phyloP scores from a whole-genome alignment of 192 early-diverging fungal species.

The Irineochytrium annulatum region DNA sequence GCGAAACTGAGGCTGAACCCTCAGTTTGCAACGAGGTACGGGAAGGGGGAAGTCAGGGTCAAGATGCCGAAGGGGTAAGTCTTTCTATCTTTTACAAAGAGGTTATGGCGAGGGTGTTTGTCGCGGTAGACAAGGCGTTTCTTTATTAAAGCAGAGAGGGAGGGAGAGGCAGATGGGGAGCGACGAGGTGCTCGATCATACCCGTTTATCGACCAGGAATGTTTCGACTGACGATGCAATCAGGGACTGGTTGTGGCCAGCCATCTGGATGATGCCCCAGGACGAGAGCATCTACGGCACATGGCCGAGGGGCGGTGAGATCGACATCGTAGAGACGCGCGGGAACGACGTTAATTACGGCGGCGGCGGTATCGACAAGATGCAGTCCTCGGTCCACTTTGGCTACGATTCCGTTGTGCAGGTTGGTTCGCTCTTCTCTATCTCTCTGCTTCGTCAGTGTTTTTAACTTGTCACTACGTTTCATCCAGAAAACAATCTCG shows the following conservation, averaged over 20 bases:
- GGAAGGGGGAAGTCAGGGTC: conserved; percentile 53
- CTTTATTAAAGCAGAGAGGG: not conserved
- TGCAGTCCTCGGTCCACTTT: conserved; percentile 59
- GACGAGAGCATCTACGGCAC: conserved; percentile 49
- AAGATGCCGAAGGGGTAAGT: conserved; percentile 35
- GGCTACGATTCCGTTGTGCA: conserved; percentile 39
- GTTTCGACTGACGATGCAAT: too few species aligned
- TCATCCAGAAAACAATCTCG: conserved; percentile 38
- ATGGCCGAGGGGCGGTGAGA: conserved; percentile 61
- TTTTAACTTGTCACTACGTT: too few species aligned
- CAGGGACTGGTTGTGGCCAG: conserved; percentile 43
- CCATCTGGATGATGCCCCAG: conserved; percentile 63
- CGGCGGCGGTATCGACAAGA: conserved; percentile 19
- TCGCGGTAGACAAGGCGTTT: not conserved
- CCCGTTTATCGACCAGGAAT: too few species aligned
- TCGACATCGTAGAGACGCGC: conserved; percentile 53
- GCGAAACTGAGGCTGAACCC: conserved; percentile 26
- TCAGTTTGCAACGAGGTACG: conserved; percentile 39
- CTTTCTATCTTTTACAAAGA: not conserved
- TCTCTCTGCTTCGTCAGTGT: conserved; percentile 36
- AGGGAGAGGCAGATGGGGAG: too few species aligned
- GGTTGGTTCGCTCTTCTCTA: too few species aligned
- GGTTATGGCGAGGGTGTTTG: not conserved
- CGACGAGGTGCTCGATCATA: too few species aligned
- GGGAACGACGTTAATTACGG: conserved; percentile 45